A percentile compares a stretch with the other conserved stretches of the same genome.
Conservation (phyloP, 78 protist genomes). For the Trichosphaerium sp. region DNA sequence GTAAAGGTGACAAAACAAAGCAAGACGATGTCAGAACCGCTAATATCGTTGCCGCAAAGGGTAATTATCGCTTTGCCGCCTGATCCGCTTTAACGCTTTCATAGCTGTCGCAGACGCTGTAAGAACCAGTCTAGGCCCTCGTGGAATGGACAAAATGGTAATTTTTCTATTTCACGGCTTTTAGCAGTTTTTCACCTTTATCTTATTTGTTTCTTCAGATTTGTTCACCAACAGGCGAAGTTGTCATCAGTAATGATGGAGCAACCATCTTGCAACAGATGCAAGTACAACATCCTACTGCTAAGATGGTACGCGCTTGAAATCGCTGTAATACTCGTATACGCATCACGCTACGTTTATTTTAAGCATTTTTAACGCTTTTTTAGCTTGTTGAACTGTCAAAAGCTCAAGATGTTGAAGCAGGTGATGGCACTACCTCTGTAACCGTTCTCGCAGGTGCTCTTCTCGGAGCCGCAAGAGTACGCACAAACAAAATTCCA, state of each 20-base stretch:
- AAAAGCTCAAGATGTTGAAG: constrained; percentile 98
- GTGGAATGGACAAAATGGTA: constrained; percentile 99
- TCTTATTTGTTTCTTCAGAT: constrained; percentile 9
- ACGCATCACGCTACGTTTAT: background rate
- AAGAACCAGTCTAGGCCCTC: constrained; percentile 96
- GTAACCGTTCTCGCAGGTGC: constrained; percentile 95
- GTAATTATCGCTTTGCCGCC: background rate
- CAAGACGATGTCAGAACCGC: constrained; percentile 50
- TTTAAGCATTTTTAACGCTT: background rate
- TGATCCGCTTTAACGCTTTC: background rate
- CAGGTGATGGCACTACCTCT: constrained; percentile 99
- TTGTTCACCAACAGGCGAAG: constrained; percentile 75
- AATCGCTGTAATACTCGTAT: background rate
- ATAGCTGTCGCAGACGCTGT: constrained; percentile 94
- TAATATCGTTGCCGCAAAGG: constrained; percentile 54
- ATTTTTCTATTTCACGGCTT: background rate
- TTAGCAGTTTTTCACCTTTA: background rate
- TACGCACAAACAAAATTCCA: no score
- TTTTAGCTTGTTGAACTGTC: constrained; percentile 90
- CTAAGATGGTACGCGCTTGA: constrained; percentile 74
- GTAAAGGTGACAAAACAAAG: constrained; percentile 21
- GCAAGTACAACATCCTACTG: constrained; percentile 92
- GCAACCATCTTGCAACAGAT: constrained; percentile 92
- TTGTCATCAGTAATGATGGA: constrained; percentile 98
- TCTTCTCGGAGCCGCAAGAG: constrained; percentile 64